phyloP scores from a whole-genome alignment of 1,284 basidiomycete genomes.

The Mycena sp. region DNA sequence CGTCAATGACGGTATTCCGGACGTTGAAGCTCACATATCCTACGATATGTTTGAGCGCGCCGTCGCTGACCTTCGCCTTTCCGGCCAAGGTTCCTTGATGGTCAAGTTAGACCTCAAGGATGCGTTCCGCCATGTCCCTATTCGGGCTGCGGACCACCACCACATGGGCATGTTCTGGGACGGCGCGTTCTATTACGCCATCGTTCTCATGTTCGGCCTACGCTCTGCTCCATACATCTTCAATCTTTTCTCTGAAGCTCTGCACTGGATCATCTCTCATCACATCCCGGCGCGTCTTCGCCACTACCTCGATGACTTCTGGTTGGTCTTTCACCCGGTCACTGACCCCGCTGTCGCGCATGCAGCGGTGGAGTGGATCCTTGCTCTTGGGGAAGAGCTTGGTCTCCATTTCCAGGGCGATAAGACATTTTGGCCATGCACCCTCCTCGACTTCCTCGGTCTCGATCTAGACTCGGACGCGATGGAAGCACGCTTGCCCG shows the following conservation, averaged over 20 bases:
- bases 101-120: slow-evolving; percentile 50
- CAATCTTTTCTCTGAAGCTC: too few species aligned
- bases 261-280: slow-evolving; percentile 44
- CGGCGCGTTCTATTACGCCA: slow-evolving; percentile 38
- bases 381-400: slow-evolving; percentile 2
- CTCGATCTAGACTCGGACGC: slow-evolving; percentile 41
- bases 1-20: slow-evolving; percentile 30
- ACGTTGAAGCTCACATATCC: slow-evolving; percentile 21
- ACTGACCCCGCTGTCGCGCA: neutral
- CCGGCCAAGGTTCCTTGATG: slow-evolving; percentile 41
- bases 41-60: slow-evolving; percentile 27
- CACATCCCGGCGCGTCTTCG: slow-evolving; percentile 34
- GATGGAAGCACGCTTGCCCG: slow-evolving; percentile 45
- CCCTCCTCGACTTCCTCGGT: slow-evolving; percentile 42
- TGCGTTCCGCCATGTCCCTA: slow-evolving; percentile 49
- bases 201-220: slow-evolving; percentile 40
- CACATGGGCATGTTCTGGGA: slow-evolving; percentile 46
- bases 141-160: slow-evolving; percentile 41
- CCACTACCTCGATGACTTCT: slow-evolving; percentile 33
- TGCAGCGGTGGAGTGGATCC: slow-evolving; percentile 7
- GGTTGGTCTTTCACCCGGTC: slow-evolving; percentile 16
- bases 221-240: slow-evolving; percentile 45
- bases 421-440: slow-evolving; percentile 16
- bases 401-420: slow-evolving; percentile 9
- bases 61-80: slow-evolving; percentile 16